These are phyloP conservation scores for Piedraia hortae DNA, from an alignment of 2,329 filamentous ascomycete species.

Conservation along the genomic window DNA sequence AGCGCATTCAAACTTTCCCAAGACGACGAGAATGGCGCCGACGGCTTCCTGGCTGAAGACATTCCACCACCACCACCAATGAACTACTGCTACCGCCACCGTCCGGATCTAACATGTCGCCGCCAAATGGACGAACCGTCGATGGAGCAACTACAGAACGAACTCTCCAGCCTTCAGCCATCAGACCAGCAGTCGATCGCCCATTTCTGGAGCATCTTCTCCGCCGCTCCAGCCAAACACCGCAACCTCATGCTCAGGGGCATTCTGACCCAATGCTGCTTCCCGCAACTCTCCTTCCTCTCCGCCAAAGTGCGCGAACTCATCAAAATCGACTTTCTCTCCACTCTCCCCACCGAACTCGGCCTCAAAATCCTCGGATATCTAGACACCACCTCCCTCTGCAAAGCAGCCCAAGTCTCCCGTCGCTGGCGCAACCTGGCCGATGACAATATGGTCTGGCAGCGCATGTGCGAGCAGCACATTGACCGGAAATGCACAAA, in stretches of 20 bases:
- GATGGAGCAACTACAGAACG: constrained; percentile 80
- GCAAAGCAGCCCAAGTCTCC: constrained; percentile 87
- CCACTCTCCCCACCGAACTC: constrained; percentile 66
- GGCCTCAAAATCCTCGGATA: constrained; percentile 82
- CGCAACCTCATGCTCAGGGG: constrained; percentile 90
- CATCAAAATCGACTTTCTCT: constrained; percentile 89
- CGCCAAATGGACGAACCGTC: constrained; percentile 81
- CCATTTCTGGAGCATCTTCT: constrained; percentile 94
- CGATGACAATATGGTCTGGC: constrained; percentile 96
- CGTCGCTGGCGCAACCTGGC: constrained; percentile 64
- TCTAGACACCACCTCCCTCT: constrained; percentile 78
- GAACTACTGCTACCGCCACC: constrained; percentile 85
- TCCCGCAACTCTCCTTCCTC: constrained; percentile 82
- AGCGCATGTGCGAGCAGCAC: constrained; percentile 93
- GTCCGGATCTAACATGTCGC: constrained; percentile 78
- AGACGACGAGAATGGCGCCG: constrained; percentile 10
- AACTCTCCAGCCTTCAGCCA: constrained; percentile 54
- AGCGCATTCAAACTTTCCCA: constrained; percentile 2
- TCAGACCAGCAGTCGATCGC: constrained; percentile 86
- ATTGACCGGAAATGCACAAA: constrained; percentile 83
- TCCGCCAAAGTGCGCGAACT: constrained; percentile 77
- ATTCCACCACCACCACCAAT: no score
- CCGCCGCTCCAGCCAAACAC: constrained; percentile 76
- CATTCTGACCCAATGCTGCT: constrained; percentile 88
- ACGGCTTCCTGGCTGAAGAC: constrained; percentile 1